These are phyloP conservation scores for Trypanosoma mega DNA, from an alignment of 208 protist species.

Conservation along the genomic window DNA sequence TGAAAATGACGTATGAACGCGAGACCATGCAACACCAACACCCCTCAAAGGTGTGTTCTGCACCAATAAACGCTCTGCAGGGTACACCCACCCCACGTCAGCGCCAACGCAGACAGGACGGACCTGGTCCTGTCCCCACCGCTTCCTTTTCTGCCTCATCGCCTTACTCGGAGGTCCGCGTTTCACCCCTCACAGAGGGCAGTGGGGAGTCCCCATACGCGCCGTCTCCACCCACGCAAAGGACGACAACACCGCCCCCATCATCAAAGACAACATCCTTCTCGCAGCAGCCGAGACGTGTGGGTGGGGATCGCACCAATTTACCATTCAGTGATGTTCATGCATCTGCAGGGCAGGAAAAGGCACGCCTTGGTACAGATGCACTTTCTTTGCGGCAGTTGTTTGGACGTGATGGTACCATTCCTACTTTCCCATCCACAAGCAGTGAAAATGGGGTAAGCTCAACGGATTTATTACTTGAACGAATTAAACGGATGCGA, in stretches of 20 bases:
- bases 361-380: neutral
- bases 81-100: too few relatives aligned
- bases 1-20: neutral
- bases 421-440: neutral
- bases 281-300: neutral
- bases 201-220: neutral
- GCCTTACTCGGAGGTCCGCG: constrained; percentile 20
- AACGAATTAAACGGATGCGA: constrained; percentile 18
- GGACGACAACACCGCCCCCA: neutral
- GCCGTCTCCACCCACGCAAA: neutral
- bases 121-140: too few relatives aligned
- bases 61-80: too few relatives aligned
- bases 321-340: neutral
- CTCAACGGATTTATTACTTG: constrained; percentile 17
- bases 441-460: neutral
- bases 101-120: constrained; percentile 3
- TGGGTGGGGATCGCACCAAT: constrained; percentile 14
- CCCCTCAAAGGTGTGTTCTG: too few relatives aligned
- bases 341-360: neutral
- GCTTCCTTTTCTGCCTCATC: too few relatives aligned
- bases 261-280: neutral
- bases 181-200: constrained; percentile 23
- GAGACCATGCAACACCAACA: too few relatives aligned
- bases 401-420: constrained; percentile 6
- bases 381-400: constrained; percentile 9